Base-by-base conservation (phyloP, 2,329 filamentous ascomycete genomes). In the Lojkania enalia region DNA sequence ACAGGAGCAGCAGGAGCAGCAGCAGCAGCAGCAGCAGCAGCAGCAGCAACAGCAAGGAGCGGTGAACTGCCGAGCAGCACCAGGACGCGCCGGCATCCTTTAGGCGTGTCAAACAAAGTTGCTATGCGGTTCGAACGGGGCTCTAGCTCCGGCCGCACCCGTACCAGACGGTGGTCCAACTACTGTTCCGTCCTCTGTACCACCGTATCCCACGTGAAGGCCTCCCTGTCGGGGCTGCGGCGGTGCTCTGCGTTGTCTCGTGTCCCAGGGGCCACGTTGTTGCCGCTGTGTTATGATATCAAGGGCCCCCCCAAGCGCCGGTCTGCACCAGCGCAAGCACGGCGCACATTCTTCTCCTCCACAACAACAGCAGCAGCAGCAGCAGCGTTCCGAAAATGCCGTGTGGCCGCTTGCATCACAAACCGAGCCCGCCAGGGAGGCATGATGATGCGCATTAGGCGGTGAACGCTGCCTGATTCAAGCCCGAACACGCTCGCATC, bases 391-490 rank as follows among this genome's bases (percentile, higher is more conserved):
- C 47, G 53, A 38, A 33, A 43, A 54, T 46, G 48, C 50, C 44
- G 56, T 40, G 39, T 49, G 53, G 58, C 37, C 20, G 23, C 49
- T 54, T 57, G 61, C 63, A 66, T 60, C 54, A 58, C 54, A 39
- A 44, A 47, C 44, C 39, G 20, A 39, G 43, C 16, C 37, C 47
- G 46, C 33, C 57, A 52, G 46, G 58, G 52, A 48, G 57, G 41
- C 23, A 45, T 44, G 45, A 63, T 63, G 61, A 64, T 66, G 63
- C 52, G 53, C 60, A 63, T 63, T 49, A 55, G 55, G 65, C 66
- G 65, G 66, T 69, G 65, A 63, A 58, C 49, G 50, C 45, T 53
- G 62, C 56, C 60, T 57, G 52, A 58, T 52, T 58, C 54, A 58
- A 38, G 55, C 53, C 55, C 56, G 57, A 59, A 49, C 51, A 48